Evolutionary conservation across 495 filamentous ascomycete species (phyloP).

Genomic region (Halenospora varia): DNA sequence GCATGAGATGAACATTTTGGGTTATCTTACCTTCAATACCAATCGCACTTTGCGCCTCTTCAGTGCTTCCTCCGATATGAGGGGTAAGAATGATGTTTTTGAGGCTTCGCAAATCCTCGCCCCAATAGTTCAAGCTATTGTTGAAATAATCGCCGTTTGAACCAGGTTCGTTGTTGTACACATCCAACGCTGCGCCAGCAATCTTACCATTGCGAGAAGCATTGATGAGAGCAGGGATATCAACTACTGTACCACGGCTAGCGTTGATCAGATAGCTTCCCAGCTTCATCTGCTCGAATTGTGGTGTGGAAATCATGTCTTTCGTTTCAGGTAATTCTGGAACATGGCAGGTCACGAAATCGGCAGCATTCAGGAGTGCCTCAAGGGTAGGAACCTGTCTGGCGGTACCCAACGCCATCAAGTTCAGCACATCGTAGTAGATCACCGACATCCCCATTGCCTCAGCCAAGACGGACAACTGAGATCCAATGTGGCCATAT

Average conservation of each 20-base stretch:
- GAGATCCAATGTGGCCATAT: constrained; percentile 96
- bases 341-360: constrained; percentile 93
- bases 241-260: constrained; percentile 86
- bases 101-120: constrained; percentile 75
- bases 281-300: constrained; percentile 85
- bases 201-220: constrained; percentile 85
- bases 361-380: constrained; percentile 69
- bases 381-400: constrained; percentile 76
- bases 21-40: constrained; percentile 65
- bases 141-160: constrained; percentile 96
- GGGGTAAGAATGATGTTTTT: constrained; percentile 94
- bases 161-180: constrained; percentile 90
- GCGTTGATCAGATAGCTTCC: constrained; percentile 96
- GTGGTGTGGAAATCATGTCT: constrained; percentile 73
- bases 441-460: constrained; percentile 97
- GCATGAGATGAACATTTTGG: background rate
- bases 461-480: constrained; percentile 93
- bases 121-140: constrained; percentile 78
- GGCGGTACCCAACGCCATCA: constrained; percentile 89
- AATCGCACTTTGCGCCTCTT: constrained; percentile 96
- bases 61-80: constrained; percentile 95
- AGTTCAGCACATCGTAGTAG: constrained; percentile 87
- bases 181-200: constrained; percentile 92
- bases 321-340: constrained; percentile 89
- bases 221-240: constrained; percentile 88